Percentiles rank a stretch among this genome's conserved stretches.
These are phyloP conservation scores for Penicillium sp. DNA, from an alignment of 2,329 filamentous ascomycete genomes.

Conservation along the genomic window DNA sequence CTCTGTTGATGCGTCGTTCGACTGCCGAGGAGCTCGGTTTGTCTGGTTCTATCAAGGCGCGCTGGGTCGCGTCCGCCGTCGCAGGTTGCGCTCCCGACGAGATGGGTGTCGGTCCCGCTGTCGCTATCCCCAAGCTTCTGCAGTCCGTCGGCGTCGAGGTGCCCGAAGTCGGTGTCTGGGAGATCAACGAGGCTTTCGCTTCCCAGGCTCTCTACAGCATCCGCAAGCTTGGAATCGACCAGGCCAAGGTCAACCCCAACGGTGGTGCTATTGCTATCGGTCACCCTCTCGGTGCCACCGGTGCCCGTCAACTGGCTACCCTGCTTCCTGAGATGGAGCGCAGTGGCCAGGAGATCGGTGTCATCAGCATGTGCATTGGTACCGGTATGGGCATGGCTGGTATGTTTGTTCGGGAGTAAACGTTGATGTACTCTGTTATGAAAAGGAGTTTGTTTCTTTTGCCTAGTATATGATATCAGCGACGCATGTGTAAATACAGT, in stretches of 20 bases:
- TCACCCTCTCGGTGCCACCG: constrained; percentile 87
- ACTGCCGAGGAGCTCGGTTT: constrained; percentile 76
- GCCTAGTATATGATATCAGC: constrained; percentile 21
- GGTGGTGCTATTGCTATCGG: constrained; percentile 94
- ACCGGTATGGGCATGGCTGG: constrained; percentile 79
- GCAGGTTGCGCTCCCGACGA: constrained; percentile 83
- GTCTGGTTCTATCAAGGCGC: constrained; percentile 69
- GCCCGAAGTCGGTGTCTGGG: constrained; percentile 79
- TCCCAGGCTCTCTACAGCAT: constrained; percentile 70
- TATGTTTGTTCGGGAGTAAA: constrained; percentile 65
- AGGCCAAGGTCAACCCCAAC: constrained; percentile 80
- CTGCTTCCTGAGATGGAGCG: constrained; percentile 70
- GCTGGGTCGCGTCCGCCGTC: constrained; percentile 76
- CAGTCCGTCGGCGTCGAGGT: constrained; percentile 65
- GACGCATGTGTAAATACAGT: constrained; percentile 27
- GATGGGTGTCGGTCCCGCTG: constrained; percentile 88
- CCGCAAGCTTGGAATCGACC: constrained; percentile 60
- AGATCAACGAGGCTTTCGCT: constrained; percentile 84
- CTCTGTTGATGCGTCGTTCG: constrained; percentile 80
- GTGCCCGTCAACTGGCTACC: constrained; percentile 76
- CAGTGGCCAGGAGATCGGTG: constrained; percentile 71
- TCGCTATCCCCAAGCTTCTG: constrained; percentile 85
- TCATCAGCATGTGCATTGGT: constrained; percentile 88
- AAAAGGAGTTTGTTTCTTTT: constrained; percentile 7
- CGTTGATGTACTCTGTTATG: constrained; percentile 2